Conservation (phyloP, 306 rosid species). For the Trifolium subterraneum region DNA sequence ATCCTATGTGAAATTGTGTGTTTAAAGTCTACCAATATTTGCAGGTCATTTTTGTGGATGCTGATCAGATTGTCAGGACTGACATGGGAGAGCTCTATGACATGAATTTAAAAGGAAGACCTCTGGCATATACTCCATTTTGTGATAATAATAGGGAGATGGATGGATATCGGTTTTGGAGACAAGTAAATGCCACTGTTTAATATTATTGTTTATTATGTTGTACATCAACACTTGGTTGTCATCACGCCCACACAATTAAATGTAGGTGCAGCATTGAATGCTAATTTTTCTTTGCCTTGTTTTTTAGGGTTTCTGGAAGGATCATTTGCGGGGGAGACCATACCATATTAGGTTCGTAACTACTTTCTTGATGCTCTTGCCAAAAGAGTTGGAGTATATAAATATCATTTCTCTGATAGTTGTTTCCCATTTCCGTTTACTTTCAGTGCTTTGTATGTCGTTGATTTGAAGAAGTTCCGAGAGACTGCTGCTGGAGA, state of each 20-base stretch:
- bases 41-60: constrained; percentile 99
- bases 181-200: constrained; percentile 72
- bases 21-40: constrained; percentile 45
- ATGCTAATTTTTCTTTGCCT: constrained; percentile 37
- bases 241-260: constrained; percentile 7
- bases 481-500: constrained; percentile 99
- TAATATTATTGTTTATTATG: constrained; percentile 18
- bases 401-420: constrained; percentile 19
- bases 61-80: constrained; percentile 91
- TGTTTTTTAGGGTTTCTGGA: constrained; percentile 89
- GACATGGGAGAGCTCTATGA: constrained; percentile 99
- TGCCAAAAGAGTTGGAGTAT: constrained; percentile 31
- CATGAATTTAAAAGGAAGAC: constrained; percentile 94
- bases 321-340: constrained; percentile 91
- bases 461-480: constrained; percentile 92
- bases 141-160: constrained; percentile 97
- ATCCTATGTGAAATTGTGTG: neutral
- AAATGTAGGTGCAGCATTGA: constrained; percentile 12
- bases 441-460: constrained; percentile 90
- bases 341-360: constrained; percentile 91
- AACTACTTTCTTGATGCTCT: constrained; percentile 27
- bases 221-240: constrained; percentile 15
- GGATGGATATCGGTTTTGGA: constrained; percentile 99
- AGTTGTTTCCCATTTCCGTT: constrained; percentile 34
- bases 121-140: constrained; percentile 95